phyloP scores from a whole-genome alignment of 352 stramenopile species.

The Thalassiosira exigua region DNA sequence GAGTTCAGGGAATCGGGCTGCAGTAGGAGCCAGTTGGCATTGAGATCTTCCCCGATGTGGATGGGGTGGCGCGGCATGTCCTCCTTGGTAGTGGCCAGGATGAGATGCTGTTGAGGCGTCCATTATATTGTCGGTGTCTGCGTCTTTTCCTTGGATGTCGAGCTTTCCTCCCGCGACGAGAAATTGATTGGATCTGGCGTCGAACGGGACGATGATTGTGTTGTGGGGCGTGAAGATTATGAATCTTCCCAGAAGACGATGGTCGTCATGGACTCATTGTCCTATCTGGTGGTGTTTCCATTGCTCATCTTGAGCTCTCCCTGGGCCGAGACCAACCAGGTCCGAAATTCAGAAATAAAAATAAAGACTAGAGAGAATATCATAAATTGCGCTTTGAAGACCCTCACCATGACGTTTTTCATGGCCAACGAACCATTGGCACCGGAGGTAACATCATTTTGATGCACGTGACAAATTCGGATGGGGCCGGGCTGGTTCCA shows the following conservation, averaged over 20 bases:
- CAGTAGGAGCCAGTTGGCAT: not conserved
- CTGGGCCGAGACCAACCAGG: conserved; percentile 66
- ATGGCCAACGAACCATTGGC: too few species aligned
- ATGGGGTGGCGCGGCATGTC: conserved; percentile 18
- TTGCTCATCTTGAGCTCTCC: conserved; percentile 68
- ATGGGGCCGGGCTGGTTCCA: too few species aligned
- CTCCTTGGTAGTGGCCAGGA: conserved; percentile 12
- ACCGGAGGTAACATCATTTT: too few species aligned
- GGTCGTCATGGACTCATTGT: conserved; percentile 55
- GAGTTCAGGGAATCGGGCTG: not conserved
- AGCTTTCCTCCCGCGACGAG: conserved; percentile 64
- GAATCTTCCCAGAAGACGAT: conserved; percentile 26
- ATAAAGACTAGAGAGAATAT: too few species aligned
- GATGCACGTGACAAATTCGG: too few species aligned
- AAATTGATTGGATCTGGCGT: conserved; percentile 58
- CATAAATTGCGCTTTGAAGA: too few species aligned
- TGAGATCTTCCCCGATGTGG: too few species aligned
- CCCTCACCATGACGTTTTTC: too few species aligned
- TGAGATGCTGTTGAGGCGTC: not conserved
- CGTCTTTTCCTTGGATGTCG: conserved; percentile 51
- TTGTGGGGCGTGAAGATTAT: conserved; percentile 45
- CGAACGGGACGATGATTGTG: conserved; percentile 46
- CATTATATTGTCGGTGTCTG: not conserved
- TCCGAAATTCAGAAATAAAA: too few species aligned
- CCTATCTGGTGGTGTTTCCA: conserved; percentile 44